Evolutionary conservation across 176 grass and related monocot species (phyloP), one percentile per base, ranked within the genome.

Genomic region (Aegilops sharonensis): DNA sequence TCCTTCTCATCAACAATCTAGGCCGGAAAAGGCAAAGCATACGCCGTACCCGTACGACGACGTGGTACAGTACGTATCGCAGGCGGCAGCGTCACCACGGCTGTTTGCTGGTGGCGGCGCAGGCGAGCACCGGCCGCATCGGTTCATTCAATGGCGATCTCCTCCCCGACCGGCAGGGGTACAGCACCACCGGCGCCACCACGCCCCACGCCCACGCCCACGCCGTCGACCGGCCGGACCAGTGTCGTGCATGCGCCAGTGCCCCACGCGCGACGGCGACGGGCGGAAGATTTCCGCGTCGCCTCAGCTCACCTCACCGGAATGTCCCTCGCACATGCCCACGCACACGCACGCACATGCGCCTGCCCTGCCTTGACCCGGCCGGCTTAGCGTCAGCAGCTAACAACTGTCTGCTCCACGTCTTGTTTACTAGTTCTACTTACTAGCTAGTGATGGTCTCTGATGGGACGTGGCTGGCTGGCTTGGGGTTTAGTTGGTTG

Each of bases 311-410:
- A 34, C 18, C 12, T 14, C 12, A 14, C 45, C 4, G 15, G 77
- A 78, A 85, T 88, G 86, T 78, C 6, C 8, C 79, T 35, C 8
- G 72, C 86, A 70, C 50, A 70, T 71, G 81, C 75, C 64, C 79
- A 10, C 11, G 62, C 50, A 69, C 36, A 45, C 45, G 37, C 70
- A 2, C 64, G 64, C 75, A 70, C 62, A 85, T 71, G 66, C 30
- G 35, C 56, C 56, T 37, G 4, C 64, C 63, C 4, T 45, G 17
- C 47, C 77, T 85, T 81, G 77, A 81, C 69, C 81, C 8, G 56
- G 81, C 36, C 56, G 18, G 56, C 56, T 21, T 1, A 3, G 56
- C 56, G 56, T 77, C 25, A 74, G 43, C 54, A 20, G 45, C 32
- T 31, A 25, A 71, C 68, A 29, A 15, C 67, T n/a, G 68, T 12